Evolutionary conservation across 75 land plant species (phyloP).

Genomic region (Picea sitchensis): DNA sequence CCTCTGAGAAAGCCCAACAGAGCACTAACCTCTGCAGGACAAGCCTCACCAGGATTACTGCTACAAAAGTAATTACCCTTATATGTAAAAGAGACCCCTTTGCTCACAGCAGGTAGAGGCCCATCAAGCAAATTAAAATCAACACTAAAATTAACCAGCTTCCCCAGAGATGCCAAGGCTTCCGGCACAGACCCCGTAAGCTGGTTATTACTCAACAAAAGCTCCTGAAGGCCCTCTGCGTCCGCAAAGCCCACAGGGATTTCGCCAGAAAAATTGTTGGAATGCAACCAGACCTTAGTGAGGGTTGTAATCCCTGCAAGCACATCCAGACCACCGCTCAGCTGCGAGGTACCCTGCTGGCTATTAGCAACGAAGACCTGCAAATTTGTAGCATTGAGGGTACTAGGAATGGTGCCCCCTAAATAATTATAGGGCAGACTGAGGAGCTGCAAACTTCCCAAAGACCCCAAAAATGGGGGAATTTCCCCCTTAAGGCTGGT

Average conservation of each 20-base stretch:
- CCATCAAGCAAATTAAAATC: conserved; percentile 66
- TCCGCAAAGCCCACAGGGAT: conserved; percentile 61
- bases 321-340: conserved; percentile 61
- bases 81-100: background rate
- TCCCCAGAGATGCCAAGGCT: conserved; percentile 20
- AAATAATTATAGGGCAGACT: conserved; percentile 71
- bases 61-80: conserved; percentile 49
- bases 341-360: conserved; percentile 21
- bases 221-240: conserved; percentile 35
- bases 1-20: conserved; percentile 57
- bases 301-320: conserved; percentile 48
- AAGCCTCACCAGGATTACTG: conserved; percentile 27
- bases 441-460: conserved; percentile 23
- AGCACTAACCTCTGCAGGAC: conserved; percentile 47
- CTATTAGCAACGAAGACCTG: conserved; percentile 57
- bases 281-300: conserved; percentile 61
- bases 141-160: conserved; percentile 33
- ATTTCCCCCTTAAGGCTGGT: conserved; percentile 33
- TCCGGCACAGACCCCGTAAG: conserved; percentile 65
- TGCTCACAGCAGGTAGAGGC: conserved; percentile 44
- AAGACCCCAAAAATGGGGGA: conserved; percentile 33
- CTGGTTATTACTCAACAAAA: conserved; percentile 61
- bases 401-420: conserved; percentile 50
- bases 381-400: conserved; percentile 48
- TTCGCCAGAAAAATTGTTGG: conserved; percentile 63